Evolutionary conservation across 2,329 filamentous ascomycete species (phyloP), one percentile per base, ranked within the genome.

Genomic region (Phialemoniopsis sp.): DNA sequence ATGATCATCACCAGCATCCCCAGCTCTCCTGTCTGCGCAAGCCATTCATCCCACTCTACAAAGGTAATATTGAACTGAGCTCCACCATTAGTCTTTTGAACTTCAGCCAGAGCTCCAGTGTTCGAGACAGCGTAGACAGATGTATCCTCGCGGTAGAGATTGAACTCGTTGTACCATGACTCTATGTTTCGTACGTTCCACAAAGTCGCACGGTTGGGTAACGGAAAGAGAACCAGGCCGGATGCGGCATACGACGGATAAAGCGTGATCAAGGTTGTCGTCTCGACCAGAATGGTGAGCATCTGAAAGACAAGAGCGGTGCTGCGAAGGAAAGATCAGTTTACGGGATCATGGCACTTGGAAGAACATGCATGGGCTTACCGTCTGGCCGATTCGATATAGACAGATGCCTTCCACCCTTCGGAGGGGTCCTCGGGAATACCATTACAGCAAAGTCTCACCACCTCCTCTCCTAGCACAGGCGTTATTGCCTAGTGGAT

Each of bases 351-450:
- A 19, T 29, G 8, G 29, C 14, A n/a, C n/a, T n/a, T n/a, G n/a
- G n/a, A n/a, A n/a, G n/a, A n/a, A n/a, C n/a, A 15, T 21, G 37
- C 14, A 15, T 45, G 17, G n/a, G n/a, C 42, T 37, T 38, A 46
- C 45, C 42, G 42, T 38, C 45, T 43, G 28, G 32, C 36, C 21
- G 42, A 44, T 39, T 44, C 42, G 32, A 37, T 44, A 33, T 40
- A 46, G 16, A 46, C 33, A 42, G 42, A 46, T 15, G 44, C 39
- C 19, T 19, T 38, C 42, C 42, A 46, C 4, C 36, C 21, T 18
- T 38, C 5, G 13, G 13, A 19, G 18, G 39, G 19, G 18, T 44
- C 37, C 14, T 42, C 30, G 17, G 29, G 36, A 42, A 30, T 29
- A 21, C 38, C 32, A 30, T 10, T 18, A 14, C 32, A 30, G 14